Conservation (phyloP, 441 rosid species). For the Aleurites moluccanus region DNA sequence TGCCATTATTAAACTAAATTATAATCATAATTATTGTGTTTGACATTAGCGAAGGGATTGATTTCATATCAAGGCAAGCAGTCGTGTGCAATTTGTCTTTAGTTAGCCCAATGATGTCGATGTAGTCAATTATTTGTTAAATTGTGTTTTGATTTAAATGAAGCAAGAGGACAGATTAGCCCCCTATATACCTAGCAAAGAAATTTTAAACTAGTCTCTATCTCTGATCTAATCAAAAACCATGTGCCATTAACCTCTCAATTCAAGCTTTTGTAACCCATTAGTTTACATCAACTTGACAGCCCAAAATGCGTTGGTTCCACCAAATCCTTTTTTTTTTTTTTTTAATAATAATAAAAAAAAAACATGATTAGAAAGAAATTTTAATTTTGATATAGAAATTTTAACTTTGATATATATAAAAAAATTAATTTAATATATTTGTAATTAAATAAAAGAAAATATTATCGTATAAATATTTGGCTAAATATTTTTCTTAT, state of each 20-base stretch:
- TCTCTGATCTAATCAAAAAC: background rate
- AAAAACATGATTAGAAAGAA: no score
- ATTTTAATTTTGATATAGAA: no score
- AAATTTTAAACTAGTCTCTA: slow-evolving; percentile 2
- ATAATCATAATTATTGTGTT: slow-evolving; percentile 22
- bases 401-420: no score
- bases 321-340: no score
- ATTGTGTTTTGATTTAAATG: background rate
- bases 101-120: no score
- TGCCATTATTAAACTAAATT: slow-evolving; percentile 12
- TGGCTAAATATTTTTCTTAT: no score
- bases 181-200: slow-evolving; percentile 26
- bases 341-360: no score
- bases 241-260: slow-evolving; percentile 6
- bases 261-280: slow-evolving; percentile 5
- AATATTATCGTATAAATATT: no score
- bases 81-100: slow-evolving; percentile 30
- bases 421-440: no score
- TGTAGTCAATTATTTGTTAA: slow-evolving; percentile 1
- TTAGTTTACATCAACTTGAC: slow-evolving; percentile 20
- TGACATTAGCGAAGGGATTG: slow-evolving; percentile 37
- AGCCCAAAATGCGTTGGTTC: no score
- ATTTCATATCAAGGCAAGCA: slow-evolving; percentile 32
- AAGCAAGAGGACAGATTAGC: slow-evolving; percentile 9
- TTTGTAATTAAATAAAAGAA: no score